A percentile compares a stretch with the other conserved stretches of the same genome.
phyloP scores from a whole-genome alignment of 805 yeast species.

The Zygosaccharomyces pseudorouxii region DNA sequence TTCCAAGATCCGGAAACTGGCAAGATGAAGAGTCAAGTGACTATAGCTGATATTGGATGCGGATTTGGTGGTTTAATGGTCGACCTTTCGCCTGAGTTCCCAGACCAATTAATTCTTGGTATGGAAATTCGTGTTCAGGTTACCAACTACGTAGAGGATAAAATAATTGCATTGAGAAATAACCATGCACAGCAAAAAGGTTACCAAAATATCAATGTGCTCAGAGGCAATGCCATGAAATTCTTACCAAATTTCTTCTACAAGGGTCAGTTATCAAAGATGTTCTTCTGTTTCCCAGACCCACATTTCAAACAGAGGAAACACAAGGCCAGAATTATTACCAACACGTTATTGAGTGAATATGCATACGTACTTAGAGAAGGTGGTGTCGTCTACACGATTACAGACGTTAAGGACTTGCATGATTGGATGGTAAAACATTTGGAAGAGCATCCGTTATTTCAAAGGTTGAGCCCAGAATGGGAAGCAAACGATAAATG shows the following conservation, averaged over 20 bases:
- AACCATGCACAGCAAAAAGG: slow-evolving; percentile 31
- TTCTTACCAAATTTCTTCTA: slow-evolving; percentile 90
- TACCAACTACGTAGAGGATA: slow-evolving; percentile 92
- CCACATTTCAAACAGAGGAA: slow-evolving; percentile 97
- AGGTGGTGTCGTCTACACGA: slow-evolving; percentile 87
- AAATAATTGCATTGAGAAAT: slow-evolving; percentile 81
- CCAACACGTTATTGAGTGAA: slow-evolving; percentile 82
- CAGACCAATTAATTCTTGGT: slow-evolving; percentile 73
- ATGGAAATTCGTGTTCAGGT: slow-evolving; percentile 99
- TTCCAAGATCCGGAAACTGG: slow-evolving; percentile 42
- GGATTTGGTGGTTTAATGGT: slow-evolving; percentile 92
- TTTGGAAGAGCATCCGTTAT: slow-evolving; percentile 84
- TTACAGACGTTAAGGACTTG: slow-evolving; percentile 90
- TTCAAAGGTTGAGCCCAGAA: slow-evolving; percentile 69
- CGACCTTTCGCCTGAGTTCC: slow-evolving; percentile 72
- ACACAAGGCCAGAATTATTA: slow-evolving; percentile 94
- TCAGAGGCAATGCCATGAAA: slow-evolving; percentile 96
- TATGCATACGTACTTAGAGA: slow-evolving; percentile 86
- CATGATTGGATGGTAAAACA: slow-evolving; percentile 97
- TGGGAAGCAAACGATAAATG: slow-evolving; percentile 81
- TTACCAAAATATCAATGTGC: slow-evolving; percentile 81
- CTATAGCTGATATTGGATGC: slow-evolving; percentile 94
- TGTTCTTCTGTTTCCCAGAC: slow-evolving; percentile 99
- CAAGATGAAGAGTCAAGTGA: slow-evolving; percentile 51
- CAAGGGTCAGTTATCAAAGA: slow-evolving; percentile 76